These are phyloP conservation scores for Nicotiana attenuata DNA, from an alignment of 257 asterid species.

Conservation along the genomic window DNA sequence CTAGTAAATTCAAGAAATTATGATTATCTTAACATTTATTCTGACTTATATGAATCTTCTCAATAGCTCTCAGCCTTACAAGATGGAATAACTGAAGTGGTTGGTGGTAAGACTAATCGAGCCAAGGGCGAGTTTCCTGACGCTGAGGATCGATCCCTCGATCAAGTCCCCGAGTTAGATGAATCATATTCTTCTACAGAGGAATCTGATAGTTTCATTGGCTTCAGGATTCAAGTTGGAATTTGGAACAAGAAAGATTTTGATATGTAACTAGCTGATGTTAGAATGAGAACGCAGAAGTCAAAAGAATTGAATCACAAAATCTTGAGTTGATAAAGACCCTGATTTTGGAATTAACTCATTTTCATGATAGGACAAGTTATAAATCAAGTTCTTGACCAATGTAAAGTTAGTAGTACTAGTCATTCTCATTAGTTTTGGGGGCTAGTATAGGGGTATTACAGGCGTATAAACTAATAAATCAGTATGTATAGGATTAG, in stretches of 20 bases:
- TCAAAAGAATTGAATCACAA: background rate
- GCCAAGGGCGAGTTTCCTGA: slow-evolving; percentile 76
- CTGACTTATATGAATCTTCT: background rate
- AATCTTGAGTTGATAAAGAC: background rate
- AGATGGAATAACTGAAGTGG: slow-evolving; percentile 66
- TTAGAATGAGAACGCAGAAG: background rate
- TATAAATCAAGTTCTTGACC: background rate
- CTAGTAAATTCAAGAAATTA: background rate
- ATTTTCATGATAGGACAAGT: slow-evolving; percentile 1
- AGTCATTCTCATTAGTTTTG: background rate
- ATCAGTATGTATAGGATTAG: background rate
- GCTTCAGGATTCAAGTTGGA: slow-evolving; percentile 22
- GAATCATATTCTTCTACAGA: slow-evolving; percentile 37
- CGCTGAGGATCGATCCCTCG: slow-evolving; percentile 57
- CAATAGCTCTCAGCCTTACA: slow-evolving; percentile 75
- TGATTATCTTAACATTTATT: background rate
- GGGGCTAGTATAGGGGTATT: background rate
- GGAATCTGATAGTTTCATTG: slow-evolving; percentile 29
- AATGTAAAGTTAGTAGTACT: background rate
- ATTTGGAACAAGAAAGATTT: slow-evolving; percentile 2
- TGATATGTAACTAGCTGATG: background rate
- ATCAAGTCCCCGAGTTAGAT: slow-evolving; percentile 72
- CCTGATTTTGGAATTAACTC: background rate
- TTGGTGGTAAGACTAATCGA: slow-evolving; percentile 85
- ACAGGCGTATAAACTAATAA: background rate